Conservation (phyloP, 148 eudicot genomes). For the Dysphania ambrosioides region DNA sequence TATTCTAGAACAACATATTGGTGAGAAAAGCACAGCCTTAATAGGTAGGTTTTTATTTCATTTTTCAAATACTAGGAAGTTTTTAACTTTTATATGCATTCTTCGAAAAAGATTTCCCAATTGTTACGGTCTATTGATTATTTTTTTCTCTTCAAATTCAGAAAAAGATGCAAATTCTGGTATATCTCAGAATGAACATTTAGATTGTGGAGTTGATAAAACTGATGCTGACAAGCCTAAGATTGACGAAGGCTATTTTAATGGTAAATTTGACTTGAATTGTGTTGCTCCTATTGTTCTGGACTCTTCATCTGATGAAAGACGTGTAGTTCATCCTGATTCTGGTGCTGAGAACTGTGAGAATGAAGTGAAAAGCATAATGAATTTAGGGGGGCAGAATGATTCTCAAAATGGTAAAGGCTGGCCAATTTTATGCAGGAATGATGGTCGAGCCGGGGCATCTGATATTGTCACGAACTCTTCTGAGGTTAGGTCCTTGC, state of each 20-base stretch:
- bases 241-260: constrained; percentile 20
- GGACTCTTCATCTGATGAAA: constrained; percentile 30
- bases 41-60: constrained; percentile 37
- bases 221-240: constrained; percentile 32
- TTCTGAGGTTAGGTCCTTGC: too few relatives aligned
- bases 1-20: constrained; percentile 20
- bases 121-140: background rate
- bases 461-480: constrained; percentile 19
- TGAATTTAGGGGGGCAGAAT: constrained; percentile 3
- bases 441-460: constrained; percentile 1
- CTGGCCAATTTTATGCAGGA: constrained; percentile 2
- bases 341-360: constrained; percentile 20
- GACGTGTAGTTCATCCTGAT: constrained; percentile 6
- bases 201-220: constrained; percentile 17
- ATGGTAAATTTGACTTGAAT: constrained; percentile 31
- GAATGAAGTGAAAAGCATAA: constrained; percentile 19
- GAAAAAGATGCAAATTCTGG: constrained; percentile 23
- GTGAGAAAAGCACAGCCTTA: constrained; percentile 18
- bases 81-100: background rate
- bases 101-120: constrained; percentile 5
- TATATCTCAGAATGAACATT: constrained; percentile 20
- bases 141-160: background rate
- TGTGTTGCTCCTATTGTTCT: constrained; percentile 25
- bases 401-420: constrained; percentile 15
- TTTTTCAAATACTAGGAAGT: background rate